Base-by-base conservation (phyloP, 768 basidiomycete genomes). In the Amanita jacksonii region DNA sequence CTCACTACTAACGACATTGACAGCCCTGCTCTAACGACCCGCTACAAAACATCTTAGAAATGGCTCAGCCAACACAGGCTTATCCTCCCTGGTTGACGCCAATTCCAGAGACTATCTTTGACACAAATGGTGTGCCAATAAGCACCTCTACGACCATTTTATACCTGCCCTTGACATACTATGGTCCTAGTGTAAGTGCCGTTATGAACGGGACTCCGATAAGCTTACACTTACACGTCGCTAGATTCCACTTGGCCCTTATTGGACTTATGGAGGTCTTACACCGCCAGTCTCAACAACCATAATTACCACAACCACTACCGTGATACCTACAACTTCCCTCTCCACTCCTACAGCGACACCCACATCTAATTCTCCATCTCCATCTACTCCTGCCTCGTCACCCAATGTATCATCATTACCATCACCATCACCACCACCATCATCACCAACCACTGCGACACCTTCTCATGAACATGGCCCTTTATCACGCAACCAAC, bases 211-310 rank as follows among this genome's bases (percentile, higher is more conserved):
- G n/a, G n/a, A n/a, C n/a, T n/a, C n/a, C n/a, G n/a, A n/a, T n/a
- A n/a, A n/a, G n/a, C n/a, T n/a, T 9, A 33, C 22, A 19, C 34
- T 36, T 10, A 3, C 5, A n/a, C 27, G 34, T 20, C 16, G 42
- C 45, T 43, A 88, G 85, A 86, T 90, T 52, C 87, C 87, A 23
- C 65, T 90, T 23, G 81, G 76, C 35, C 62, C 77, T 24, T 67
- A 76, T 28, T 90, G 79, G 73, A 77, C 74, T 9, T 90, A 74
- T 52, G 87, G 86, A 51, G 86, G 86, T 27, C 65, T 75, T n/a
- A 75, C 81, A 53, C 62, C 9, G 38, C 60, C 57, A 24, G 53
- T 52, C 10, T 55, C 62, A 25, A 51, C 61, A 33, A 49, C 57
- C 62, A 24, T 49, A 25, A n/a, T n/a, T n/a, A n/a, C n/a, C n/a